Evolutionary conservation across 2,329 filamentous ascomycete species (phyloP), one percentile per base, ranked within the genome.

Genomic region (Diatrype stigma): DNA sequence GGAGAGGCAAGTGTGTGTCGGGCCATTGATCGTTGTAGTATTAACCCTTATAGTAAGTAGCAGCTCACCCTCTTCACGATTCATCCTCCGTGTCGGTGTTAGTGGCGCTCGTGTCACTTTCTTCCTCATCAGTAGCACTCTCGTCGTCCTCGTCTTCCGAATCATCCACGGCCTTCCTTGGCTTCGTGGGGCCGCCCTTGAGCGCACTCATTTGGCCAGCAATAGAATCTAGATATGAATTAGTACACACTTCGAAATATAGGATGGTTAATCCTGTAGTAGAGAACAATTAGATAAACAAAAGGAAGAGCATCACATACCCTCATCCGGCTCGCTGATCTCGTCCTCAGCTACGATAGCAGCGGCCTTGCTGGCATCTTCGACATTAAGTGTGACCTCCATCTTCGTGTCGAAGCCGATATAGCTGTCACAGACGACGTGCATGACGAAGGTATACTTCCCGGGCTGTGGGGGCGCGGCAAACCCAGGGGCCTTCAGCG

Each of bases 281-380:
- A 34, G 28, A 42, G 46, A 44, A 47, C 34, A 19, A 56, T 50
- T 46, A 49, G 44, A 42, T 19, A 45, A 40, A 16, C 47, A 23
- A 42, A 10, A 2, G 12, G 16, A 14, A 17, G 21, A 44, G 12
- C 6, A 44, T 28, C 2, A 77, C 86, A 77, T 79, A 96, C 94
- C 94, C 78, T 99, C 94, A 57, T 97, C 94, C 34, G 95, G 94
- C 69, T 99, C 94, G 67, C 90, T 96, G 59, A 99, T 99, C 52
- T 99, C 94, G 63, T 96, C 94, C 60, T 96, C 91, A 45, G 85
- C 88, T 48, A 83, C 82, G 65, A 96, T 85, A 59, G 87, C 82
- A 19, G 82, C 86, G 5, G 90, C 92, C 73, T 93, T 94, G 70
- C 83, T 88, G 32, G 89, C 86, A 62, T 97, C 92, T 64, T 96